Evolutionary conservation across 257 asterid species (phyloP).

Genomic region (Cinchona pubescens): DNA sequence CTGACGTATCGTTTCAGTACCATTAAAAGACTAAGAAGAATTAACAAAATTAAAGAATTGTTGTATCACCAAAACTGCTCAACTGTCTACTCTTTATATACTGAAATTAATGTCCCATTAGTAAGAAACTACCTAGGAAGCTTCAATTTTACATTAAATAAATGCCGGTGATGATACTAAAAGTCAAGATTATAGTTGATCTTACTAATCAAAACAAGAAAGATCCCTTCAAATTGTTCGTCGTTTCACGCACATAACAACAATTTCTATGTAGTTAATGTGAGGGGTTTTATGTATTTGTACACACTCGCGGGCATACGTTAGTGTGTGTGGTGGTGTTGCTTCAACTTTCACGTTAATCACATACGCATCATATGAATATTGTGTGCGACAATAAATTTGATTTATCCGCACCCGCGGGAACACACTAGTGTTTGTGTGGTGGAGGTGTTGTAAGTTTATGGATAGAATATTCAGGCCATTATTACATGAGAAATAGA

Average conservation of each 20-base stretch:
- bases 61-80: slow-evolving; percentile 24
- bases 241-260: background rate
- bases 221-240: background rate
- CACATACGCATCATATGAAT: too few relatives aligned
- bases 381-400: too few relatives aligned
- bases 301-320: too few relatives aligned
- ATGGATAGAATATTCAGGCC: too few relatives aligned
- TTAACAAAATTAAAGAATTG: background rate
- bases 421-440: slow-evolving; percentile 11
- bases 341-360: too few relatives aligned
- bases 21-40: slow-evolving; percentile 44
- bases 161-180: slow-evolving; percentile 26
- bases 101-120: background rate
- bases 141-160: slow-evolving; percentile 38
- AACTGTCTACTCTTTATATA: slow-evolving; percentile 30
- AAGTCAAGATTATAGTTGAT: slow-evolving; percentile 45
- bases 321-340: too few relatives aligned
- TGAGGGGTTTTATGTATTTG: slow-evolving; percentile 10
- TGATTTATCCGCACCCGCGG: too few relatives aligned
- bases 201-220: background rate
- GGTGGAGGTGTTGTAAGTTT: too few relatives aligned
- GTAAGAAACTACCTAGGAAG: slow-evolving; percentile 56
- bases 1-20: slow-evolving; percentile 48
- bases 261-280: slow-evolving; percentile 14
- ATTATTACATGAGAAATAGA: too few relatives aligned